phyloP scores from a whole-genome alignment of 129 eudicot genomes.

The Helianthus tuberosus region DNA sequence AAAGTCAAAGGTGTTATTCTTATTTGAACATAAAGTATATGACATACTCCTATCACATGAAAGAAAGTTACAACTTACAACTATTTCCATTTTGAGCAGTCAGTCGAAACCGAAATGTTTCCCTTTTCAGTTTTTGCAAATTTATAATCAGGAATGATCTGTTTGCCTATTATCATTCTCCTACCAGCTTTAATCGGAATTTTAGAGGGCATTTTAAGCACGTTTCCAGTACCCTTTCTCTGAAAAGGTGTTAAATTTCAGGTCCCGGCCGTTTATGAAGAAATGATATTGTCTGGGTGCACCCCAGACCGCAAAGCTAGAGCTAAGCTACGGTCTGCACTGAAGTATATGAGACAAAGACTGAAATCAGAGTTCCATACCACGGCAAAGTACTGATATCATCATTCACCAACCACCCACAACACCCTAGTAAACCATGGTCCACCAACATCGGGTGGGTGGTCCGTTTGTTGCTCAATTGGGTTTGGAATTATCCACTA shows the following conservation, averaged over 20 bases:
- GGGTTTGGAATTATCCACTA: not conserved
- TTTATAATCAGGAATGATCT: not conserved
- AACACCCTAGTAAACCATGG: constrained; percentile 10
- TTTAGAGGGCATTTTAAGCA: constrained; percentile 4
- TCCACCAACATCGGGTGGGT: constrained; percentile 7
- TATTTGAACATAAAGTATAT: not conserved
- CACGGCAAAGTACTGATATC: constrained; percentile 15
- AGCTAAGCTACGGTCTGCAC: constrained; percentile 91
- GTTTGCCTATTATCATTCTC: constrained; percentile 2
- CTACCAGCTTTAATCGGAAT: not conserved
- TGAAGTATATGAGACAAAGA: constrained; percentile 79
- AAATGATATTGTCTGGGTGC: constrained; percentile 92
- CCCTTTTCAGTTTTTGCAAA: too few relatives aligned
- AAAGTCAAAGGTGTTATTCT: not conserved
- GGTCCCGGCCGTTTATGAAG: constrained; percentile 95
- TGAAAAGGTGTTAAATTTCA: constrained; percentile 36
- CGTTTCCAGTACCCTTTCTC: not conserved
- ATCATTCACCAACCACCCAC: constrained; percentile 7
- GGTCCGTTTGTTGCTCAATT: constrained; percentile 1
- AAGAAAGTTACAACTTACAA: not conserved
- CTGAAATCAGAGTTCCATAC: constrained; percentile 44
- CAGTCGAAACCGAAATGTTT: too few relatives aligned
- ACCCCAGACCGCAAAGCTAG: constrained; percentile 92
- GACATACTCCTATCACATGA: not conserved
- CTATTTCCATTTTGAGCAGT: too few relatives aligned